Evolutionary conservation across 2,329 filamentous ascomycete genomes (phyloP), one percentile per base, ranked within the genome.

Genomic region (Sporothrix pallida): DNA sequence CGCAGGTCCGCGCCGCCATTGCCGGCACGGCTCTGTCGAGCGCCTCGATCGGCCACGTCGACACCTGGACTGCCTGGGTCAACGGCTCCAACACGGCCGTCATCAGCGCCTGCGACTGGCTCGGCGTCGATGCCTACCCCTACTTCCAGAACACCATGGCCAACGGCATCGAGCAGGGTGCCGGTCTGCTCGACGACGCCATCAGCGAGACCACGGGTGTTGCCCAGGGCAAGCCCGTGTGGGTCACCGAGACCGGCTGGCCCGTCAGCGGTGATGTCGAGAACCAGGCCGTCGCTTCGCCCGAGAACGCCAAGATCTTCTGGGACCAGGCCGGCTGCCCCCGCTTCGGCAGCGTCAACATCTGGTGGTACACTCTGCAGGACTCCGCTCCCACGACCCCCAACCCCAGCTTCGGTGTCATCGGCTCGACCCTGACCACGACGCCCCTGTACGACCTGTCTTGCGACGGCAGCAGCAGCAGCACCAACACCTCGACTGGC

Each of bases 161-260:
- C 78, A 94, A 94, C 84, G 83, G 82, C 78, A 90, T 97, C 78
- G 85, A 84, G 0, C 86, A 90, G 76, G 91, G 87, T 78, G 88
- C 89, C 79, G 78, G 81, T 20, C 88, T 94, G 70, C 96, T 97
- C 85, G 85, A 90, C 79, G 85, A 87, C 15, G 90, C 93, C 17
- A 85, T 92, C 54, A 82, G 86, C 69, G 85, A 87, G 74, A 93
- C 92, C 48, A 81, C 87, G 75, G 82, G 80, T 17, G 90, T 85
- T 62, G 86, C 88, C 50, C 84, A 86, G 50, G 88, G 88, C 79
- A 95, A 94, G 86, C 85, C 88, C 20, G 88, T 97, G 78, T 96
- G 93, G 93, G 87, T 97, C 76, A 96, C 94, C 42, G 94, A 97
- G 87, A 96, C 93, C 17, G 94, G 94, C 76, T 96, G 93, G 89